phyloP scores from a whole-genome alignment of 2,329 filamentous ascomycete genomes.

The Rhinocladiella similis region DNA sequence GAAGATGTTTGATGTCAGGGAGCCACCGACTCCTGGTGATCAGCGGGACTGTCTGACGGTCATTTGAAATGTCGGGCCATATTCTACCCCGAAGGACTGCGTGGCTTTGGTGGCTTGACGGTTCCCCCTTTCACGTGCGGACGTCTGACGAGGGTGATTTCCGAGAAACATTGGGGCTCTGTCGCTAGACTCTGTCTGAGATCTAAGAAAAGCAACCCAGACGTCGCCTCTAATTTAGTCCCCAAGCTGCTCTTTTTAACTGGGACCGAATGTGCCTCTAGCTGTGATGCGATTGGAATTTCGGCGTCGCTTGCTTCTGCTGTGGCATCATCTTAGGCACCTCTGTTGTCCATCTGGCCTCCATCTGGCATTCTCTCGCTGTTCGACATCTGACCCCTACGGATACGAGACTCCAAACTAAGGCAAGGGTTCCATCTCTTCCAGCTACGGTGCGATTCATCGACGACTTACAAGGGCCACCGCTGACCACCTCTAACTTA shows the following conservation, averaged over 20 bases:
- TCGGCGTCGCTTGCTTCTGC: not conserved
- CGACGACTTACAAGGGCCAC: not conserved
- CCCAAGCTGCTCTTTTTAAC: not conserved
- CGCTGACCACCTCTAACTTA: not conserved
- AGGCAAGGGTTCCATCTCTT: not conserved
- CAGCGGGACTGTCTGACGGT: not conserved
- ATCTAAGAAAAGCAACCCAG: not conserved
- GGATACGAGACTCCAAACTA: not conserved
- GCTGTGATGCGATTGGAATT: not conserved
- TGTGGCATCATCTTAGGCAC: not conserved
- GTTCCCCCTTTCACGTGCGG: not conserved
- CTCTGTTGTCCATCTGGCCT: too few species aligned
- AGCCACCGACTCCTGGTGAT: not conserved
- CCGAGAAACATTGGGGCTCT: too few species aligned
- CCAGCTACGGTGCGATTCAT: not conserved
- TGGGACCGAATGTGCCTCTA: not conserved
- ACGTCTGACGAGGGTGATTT: too few species aligned
- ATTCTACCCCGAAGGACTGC: not conserved
- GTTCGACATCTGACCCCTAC: not conserved
- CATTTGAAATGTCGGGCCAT: too few species aligned
- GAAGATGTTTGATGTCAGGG: slow-evolving; percentile 11
- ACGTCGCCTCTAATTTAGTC: not conserved
- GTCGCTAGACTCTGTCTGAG: not conserved
- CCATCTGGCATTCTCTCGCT: not conserved
- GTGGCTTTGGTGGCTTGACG: not conserved